Evolutionary conservation across 163 green algal genomes (phyloP).

Genomic region (Volvox carteri): DNA sequence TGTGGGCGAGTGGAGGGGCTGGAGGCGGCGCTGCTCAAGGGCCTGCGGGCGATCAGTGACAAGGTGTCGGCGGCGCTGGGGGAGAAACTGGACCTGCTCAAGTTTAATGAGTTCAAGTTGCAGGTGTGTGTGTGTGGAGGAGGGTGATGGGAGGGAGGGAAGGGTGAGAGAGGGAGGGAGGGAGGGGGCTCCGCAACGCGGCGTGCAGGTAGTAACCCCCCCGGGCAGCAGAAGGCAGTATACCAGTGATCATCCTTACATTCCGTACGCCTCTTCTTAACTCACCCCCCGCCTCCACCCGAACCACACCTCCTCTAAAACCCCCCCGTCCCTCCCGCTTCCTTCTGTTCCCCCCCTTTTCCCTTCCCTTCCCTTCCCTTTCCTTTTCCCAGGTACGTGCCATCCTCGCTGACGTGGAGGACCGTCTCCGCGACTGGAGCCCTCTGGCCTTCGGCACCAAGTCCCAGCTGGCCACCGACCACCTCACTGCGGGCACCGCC

Average conservation of each 20-base stretch:
- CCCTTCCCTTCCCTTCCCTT: not conserved
- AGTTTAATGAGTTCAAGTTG: slow-evolving; percentile 69
- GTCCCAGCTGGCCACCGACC: slow-evolving; percentile 50
- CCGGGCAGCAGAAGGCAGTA: too few relatives aligned
- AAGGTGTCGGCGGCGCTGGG: slow-evolving; percentile 66
- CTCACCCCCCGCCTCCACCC: too few relatives aligned
- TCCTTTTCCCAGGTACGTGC: slow-evolving; percentile 52
- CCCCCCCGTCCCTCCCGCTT: too few relatives aligned
- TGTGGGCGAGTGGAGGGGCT: slow-evolving; percentile 53
- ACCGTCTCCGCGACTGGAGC: slow-evolving; percentile 62
- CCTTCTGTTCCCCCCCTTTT: not conserved
- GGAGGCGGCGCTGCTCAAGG: slow-evolving; percentile 68
- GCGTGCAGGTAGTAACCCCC: too few relatives aligned
- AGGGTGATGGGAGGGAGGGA: too few relatives aligned
- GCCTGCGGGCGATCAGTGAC: slow-evolving; percentile 67
- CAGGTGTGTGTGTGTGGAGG: too few relatives aligned
- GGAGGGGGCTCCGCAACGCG: too few relatives aligned
- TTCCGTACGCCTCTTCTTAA: too few relatives aligned
- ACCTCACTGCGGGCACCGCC: not conserved
- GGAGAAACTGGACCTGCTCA: slow-evolving; percentile 64
- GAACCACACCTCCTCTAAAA: too few relatives aligned
- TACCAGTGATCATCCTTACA: too few relatives aligned
- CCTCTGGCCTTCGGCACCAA: slow-evolving; percentile 62
- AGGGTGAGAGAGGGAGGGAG: too few relatives aligned
- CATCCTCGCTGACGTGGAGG: slow-evolving; percentile 67